Percentiles rank a stretch among this genome's conserved stretches.
phyloP scores from a whole-genome alignment of 352 stramenopile genomes.

The Phytophthora citricola region DNA sequence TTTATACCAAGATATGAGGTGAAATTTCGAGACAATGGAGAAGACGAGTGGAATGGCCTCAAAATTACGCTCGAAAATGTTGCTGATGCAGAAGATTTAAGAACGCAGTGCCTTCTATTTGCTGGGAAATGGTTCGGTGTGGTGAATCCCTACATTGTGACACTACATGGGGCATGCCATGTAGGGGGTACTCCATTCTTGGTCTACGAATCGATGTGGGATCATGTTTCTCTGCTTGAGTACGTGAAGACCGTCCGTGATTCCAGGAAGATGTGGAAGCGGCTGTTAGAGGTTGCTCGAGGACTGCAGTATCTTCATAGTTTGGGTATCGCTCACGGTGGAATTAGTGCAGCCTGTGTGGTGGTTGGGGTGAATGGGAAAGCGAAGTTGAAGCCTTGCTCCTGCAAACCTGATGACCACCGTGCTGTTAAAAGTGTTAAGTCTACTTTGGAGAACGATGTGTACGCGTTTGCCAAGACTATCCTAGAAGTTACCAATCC shows the following conservation, averaged over 20 bases:
- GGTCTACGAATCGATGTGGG: constrained; percentile 29
- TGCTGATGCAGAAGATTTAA: background rate
- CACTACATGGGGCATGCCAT: constrained; percentile 32
- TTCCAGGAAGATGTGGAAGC: constrained; percentile 28
- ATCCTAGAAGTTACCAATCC: constrained; percentile 21
- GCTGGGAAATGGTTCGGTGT: constrained; percentile 25
- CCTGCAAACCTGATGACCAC: background rate
- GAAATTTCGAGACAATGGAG: background rate
- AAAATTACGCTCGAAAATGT: constrained; percentile 23
- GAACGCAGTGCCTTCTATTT: constrained; percentile 1
- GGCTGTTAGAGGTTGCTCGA: constrained; percentile 30
- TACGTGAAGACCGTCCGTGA: constrained; percentile 11
- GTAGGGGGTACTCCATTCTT: constrained; percentile 32
- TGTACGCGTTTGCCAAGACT: constrained; percentile 21
- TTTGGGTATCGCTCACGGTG: constrained; percentile 21
- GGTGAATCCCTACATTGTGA: constrained; percentile 21
- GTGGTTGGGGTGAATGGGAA: constrained; percentile 26
- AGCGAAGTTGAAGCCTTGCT: constrained; percentile 29
- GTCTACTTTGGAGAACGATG: constrained; percentile 19
- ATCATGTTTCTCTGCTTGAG: constrained; percentile 16
- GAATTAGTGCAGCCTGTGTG: constrained; percentile 9
- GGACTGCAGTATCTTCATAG: constrained; percentile 34
- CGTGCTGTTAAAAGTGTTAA: background rate
- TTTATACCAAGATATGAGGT: constrained; percentile 43
- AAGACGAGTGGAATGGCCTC: constrained; percentile 33